Evolutionary conservation across 768 basidiomycete genomes (phyloP), one percentile per base, ranked within the genome.

Genomic region (Rhizopogon rudus): DNA sequence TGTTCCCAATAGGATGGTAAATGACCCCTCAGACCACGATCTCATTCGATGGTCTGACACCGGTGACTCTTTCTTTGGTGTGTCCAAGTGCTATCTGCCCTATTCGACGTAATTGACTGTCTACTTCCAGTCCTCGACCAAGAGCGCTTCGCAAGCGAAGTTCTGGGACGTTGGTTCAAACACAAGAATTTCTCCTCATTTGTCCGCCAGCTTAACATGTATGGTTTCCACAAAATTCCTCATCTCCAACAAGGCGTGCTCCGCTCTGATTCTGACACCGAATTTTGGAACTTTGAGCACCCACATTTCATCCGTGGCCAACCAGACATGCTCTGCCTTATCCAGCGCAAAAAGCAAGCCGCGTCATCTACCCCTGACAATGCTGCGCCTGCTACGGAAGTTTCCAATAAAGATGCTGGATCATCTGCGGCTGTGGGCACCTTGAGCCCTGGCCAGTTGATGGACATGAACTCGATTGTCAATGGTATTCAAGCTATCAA

Each of bases 151-250:
- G 89, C 92, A 2, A 83, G 84, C 40, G 89, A 96, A 70, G 83
- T 97, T 33, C 82, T 98, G 6, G 92, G 92, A 3, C 82, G 86
- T 42, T 98, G 89, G 86, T 99, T 98, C 84, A 99, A 99, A 69
- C 97, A 98, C 73, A 86, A 88, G 57, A 97, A 96, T 69, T 98
- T 97, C 72, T 92, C 91, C 12, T 91, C 89, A 65, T 96, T 97
- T 68, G 92, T 95, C 52, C 85, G 94, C 60, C 93, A 96, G 67
- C 80, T 95, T 60, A 95, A 96, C 78, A 95, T 95, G 91, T 96
- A 94, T 65, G 93, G 92, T 28, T 96, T 95, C 71, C 91, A 93
- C 75, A 95, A 95, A 74, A 92, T 98, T 45, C 95, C 94, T 0
- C 94, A 98, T 67, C 83, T 98, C 17, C 94, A 96, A 65, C 91